A percentile compares a stretch with the other conserved stretches of the same genome.
Evolutionary conservation across 1,284 basidiomycete species (phyloP).

Genomic region (Pseudozyma flocculosa): DNA sequence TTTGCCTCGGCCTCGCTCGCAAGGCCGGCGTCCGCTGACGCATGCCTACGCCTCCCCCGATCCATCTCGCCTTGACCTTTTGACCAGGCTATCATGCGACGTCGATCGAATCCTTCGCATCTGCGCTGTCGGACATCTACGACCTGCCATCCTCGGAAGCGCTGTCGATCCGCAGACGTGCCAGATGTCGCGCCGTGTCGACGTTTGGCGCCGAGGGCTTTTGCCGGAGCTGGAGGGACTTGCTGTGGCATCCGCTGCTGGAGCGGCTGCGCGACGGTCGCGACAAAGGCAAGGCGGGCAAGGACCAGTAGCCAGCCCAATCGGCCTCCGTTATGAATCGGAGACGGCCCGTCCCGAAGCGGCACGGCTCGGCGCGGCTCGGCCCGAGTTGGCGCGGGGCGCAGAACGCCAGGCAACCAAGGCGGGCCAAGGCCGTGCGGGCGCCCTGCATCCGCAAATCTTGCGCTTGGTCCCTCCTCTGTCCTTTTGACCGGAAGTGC

Average conservation of each 20-base stretch:
- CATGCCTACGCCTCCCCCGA: neutral
- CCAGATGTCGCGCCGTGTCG: slow-evolving; percentile 9
- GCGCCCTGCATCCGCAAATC: too few species aligned
- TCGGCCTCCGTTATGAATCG: too few species aligned
- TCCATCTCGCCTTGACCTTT: neutral
- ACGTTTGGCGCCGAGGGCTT: slow-evolving; percentile 38
- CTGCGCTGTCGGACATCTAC: slow-evolving; percentile 69
- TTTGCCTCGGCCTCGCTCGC: too few species aligned
- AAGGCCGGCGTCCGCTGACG: slow-evolving; percentile 5
- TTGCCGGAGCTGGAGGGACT: slow-evolving; percentile 11
- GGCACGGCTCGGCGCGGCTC: too few species aligned
- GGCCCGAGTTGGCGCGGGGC: too few species aligned
- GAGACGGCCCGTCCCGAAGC: too few species aligned
- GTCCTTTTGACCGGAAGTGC: too few species aligned
- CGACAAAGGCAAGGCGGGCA: neutral
- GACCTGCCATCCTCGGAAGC: slow-evolving; percentile 66
- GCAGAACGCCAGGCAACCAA: too few species aligned
- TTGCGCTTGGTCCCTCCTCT: too few species aligned
- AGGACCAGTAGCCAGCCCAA: slow-evolving; percentile 4
- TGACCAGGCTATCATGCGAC: slow-evolving; percentile 80
- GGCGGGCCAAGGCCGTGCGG: too few species aligned
- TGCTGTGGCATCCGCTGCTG: slow-evolving; percentile 19
- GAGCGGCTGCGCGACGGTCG: neutral
- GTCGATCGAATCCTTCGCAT: slow-evolving; percentile 70
- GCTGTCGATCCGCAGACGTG: slow-evolving; percentile 66